Evolutionary conservation across 2,329 filamentous ascomycete species (phyloP), one percentile per base, ranked within the genome.

Genomic region (Microsporum ferrugineum): DNA sequence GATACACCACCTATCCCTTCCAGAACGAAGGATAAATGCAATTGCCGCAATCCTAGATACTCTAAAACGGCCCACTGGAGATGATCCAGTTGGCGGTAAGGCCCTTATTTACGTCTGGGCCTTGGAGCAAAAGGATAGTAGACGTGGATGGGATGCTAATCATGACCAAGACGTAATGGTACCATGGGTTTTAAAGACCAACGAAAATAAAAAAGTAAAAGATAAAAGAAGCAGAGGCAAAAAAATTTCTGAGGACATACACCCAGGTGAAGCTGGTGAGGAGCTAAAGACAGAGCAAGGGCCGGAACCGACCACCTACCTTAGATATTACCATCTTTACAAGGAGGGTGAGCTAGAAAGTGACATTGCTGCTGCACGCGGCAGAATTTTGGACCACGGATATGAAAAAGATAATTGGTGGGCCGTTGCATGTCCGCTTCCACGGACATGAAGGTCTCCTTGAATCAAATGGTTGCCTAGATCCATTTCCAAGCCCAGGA

Each of bases 351-450:
- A 99, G 77, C 78, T 99, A 62, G 91, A 96, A 71, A 80, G 84
- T 49, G 88, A 96, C 71, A 82, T 96, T 61, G 72, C 74, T 58
- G 80, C 81, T 14, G 91, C 87, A 23, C 91, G 91, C 17, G 94
- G 91, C 5, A 76, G 75, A 57, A 84, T 96, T 12, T 68, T 94
- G 29, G 86, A 89, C 66, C 84, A 84, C 63, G 94, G 94, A 38
- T 99, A 97, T 75, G 94, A 99, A 72, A 91, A 86, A 77, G 94
- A 97, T 71, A 99, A 99, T 76, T 97, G 94, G 94, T 99, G 92
- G 92, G 90, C 86, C 60, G 86, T 96, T 71, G 82, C 79, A 61
- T 72, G 73, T 64, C 70, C 74, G 61, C 47, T 60, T 14, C 55
- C 62, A 27, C 56, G 47, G 43, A 27, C 49, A 47, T 62, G 43